Conservation (phyloP, 352 stramenopile genomes). For the Sclerospora graminicola region DNA sequence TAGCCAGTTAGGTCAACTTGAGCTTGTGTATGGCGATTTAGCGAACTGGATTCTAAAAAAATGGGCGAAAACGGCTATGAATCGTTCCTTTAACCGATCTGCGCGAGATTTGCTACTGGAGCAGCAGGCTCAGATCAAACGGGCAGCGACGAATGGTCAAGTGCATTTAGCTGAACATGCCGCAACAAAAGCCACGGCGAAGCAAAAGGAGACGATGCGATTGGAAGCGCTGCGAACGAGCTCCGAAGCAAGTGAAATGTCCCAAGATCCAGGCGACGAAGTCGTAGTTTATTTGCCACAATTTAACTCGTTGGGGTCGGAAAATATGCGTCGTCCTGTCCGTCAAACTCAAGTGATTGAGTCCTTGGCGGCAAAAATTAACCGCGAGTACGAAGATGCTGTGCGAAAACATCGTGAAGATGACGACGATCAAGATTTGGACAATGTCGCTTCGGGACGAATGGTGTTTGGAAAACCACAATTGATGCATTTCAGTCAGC, state of each 20-base stretch:
- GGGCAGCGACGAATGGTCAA: conserved; percentile 15
- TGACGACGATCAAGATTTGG: conserved; percentile 16
- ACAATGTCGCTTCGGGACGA: conserved; percentile 19
- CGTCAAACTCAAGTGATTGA: conserved; percentile 48
- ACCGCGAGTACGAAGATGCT: conserved; percentile 40
- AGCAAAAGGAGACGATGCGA: conserved; percentile 18
- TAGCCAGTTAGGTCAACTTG: conserved; percentile 28
- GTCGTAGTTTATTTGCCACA: conserved; percentile 39
- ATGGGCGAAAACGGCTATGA: conserved; percentile 40
- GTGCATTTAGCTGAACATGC: conserved; percentile 18
- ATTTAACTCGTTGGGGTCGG: conserved; percentile 58
- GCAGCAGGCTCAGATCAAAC: conserved; percentile 29
- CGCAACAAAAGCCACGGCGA: conserved; percentile 7
- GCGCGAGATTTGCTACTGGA: conserved; percentile 31
- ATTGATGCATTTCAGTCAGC: conserved; percentile 31
- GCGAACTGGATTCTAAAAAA: conserved; percentile 50
- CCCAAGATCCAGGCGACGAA: conserved; percentile 19
- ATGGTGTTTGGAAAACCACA: conserved; percentile 40
- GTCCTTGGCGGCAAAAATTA: conserved; percentile 40
- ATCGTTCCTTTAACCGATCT: conserved; percentile 28
- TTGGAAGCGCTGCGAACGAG: conserved; percentile 21
- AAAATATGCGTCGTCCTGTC: conserved; percentile 34
- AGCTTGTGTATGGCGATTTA: conserved; percentile 36
- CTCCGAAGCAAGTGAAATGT: conserved; percentile 1
- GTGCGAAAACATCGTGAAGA: conserved; percentile 23